Evolutionary conservation across 2,329 filamentous ascomycete genomes (phyloP), one percentile per base, ranked within the genome.

Genomic region (Fusarium sp.): DNA sequence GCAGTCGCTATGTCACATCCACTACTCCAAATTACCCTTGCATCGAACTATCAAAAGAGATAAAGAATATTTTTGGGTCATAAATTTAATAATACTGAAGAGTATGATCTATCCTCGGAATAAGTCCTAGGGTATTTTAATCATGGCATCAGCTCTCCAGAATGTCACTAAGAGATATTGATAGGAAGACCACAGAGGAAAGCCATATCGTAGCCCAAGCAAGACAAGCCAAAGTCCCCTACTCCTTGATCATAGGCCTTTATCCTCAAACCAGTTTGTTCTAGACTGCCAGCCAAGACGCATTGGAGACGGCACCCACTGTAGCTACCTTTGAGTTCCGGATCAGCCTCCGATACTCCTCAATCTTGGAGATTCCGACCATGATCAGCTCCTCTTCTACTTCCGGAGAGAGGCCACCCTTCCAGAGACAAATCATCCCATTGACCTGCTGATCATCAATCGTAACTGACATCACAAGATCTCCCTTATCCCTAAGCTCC

Each of bases 191-290:
- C 13, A 36, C 8, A 26, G 5, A 36, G 14, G 17, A 22, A 18
- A 26, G 50, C 15, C 32, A 3, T 15, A 36, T 4, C 13, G 8
- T 10, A 22, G 8, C n/a, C 13, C 6, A 5, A 35, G 6, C 4
- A 53, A 24, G 3, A 14, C 12, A 3, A 15, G 2, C 22, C 6
- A 20, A 53, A 18, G 3, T 20, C 6, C 9, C 3, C 15, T 18
- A 3, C 9, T 22, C 14, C 13, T 9, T 8, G 6, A 15, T 35
- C 32, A 35, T 35, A 3, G 0, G 14, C 11, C 14, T 42, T 5
- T 4, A 42, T 17, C 6, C 6, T 17, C 9, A 0, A 11, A 3
- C 14, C 0, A 6, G 22, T 11, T 9, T 24, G 4, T 17, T 14
- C 5, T 57, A 47, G 14, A 35, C 14, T 36, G 30, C 41, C 11